Conservation (phyloP, 768 basidiomycete genomes). For the Trametes gibbosa region DNA sequence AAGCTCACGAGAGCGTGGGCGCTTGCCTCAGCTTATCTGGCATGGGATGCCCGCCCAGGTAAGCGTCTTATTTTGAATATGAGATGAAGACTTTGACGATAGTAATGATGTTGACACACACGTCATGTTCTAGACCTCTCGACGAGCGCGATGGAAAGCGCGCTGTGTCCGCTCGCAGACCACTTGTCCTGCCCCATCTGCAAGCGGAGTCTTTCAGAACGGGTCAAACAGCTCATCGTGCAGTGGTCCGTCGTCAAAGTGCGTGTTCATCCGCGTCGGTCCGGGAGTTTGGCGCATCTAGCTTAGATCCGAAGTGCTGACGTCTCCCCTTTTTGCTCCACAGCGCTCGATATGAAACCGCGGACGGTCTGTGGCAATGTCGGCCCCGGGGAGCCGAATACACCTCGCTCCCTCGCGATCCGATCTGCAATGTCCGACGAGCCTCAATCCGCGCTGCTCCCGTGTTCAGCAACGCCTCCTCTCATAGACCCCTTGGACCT, state of each 20-base stretch:
- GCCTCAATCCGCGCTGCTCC: neutral
- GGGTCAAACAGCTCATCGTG: constrained; percentile 63
- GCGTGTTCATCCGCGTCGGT: constrained; percentile 13
- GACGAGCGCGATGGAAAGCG: constrained; percentile 66
- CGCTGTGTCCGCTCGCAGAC: constrained; percentile 65
- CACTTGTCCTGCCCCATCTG: constrained; percentile 72
- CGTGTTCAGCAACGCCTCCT: too few species aligned
- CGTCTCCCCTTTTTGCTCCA: neutral
- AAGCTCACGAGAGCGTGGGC: constrained; percentile 80
- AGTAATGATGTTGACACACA: neutral
- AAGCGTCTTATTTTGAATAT: constrained; percentile 21
- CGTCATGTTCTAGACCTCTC: constrained; percentile 55
- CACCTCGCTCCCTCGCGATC: neutral
- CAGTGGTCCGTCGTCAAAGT: constrained; percentile 85
- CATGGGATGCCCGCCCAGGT: constrained; percentile 84
- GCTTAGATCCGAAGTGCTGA: neutral
- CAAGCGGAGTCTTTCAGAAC: constrained; percentile 55
- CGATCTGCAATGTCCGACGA: neutral
- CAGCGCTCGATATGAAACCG: constrained; percentile 11
- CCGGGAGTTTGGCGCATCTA: neutral
- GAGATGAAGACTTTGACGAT: neutral
- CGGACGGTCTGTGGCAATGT: neutral
- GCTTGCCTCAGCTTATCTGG: constrained; percentile 76
- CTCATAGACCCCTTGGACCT: too few species aligned
- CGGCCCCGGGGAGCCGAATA: neutral